A percentile compares a stretch with the other conserved stretches of the same genome.
phyloP scores from a whole-genome alignment of 129 eudicot species.

The Silybum marianum region DNA sequence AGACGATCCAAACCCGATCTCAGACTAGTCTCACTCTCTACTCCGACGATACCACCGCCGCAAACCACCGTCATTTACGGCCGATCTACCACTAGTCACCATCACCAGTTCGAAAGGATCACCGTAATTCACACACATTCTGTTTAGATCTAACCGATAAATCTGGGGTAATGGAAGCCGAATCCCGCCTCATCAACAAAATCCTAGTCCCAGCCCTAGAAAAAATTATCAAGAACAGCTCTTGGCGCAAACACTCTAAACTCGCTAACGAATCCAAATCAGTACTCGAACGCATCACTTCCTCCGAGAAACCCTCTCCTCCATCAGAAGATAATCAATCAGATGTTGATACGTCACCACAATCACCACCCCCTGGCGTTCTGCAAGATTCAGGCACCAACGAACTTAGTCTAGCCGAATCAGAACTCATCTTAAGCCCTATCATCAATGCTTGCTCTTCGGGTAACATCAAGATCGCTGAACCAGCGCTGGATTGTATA shows the following conservation, averaged over 20 bases:
- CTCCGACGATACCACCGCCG: slow-evolving; percentile 26
- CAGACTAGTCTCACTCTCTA: slow-evolving; percentile 11
- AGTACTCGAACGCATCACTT: slow-evolving; percentile 56
- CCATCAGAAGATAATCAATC: slow-evolving; percentile 48
- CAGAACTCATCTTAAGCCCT: slow-evolving; percentile 70
- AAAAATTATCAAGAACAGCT: slow-evolving; percentile 82
- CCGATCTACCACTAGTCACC: background rate
- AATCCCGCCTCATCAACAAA: slow-evolving; percentile 64
- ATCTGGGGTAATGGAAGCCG: slow-evolving; percentile 71
- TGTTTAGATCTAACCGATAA: slow-evolving; percentile 1
- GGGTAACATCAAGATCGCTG: slow-evolving; percentile 65
- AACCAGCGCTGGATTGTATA: slow-evolving; percentile 75
- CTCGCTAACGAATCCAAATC: slow-evolving; percentile 78
- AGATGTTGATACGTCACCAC: slow-evolving; percentile 41
- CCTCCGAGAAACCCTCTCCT: slow-evolving; percentile 30
- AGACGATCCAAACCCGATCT: slow-evolving; percentile 25
- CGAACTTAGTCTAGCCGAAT: slow-evolving; percentile 66
- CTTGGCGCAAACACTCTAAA: slow-evolving; percentile 92
- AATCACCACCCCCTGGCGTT: slow-evolving; percentile 47
- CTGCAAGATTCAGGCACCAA: slow-evolving; percentile 57
- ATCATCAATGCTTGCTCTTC: slow-evolving; percentile 59
- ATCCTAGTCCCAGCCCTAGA: slow-evolving; percentile 75
- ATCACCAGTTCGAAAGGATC: background rate
- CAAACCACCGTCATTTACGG: slow-evolving; percentile 26
- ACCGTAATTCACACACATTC: slow-evolving; percentile 22